Base-by-base conservation (phyloP, 2,329 filamentous ascomycete genomes). In the Colletotrichum incanum region DNA sequence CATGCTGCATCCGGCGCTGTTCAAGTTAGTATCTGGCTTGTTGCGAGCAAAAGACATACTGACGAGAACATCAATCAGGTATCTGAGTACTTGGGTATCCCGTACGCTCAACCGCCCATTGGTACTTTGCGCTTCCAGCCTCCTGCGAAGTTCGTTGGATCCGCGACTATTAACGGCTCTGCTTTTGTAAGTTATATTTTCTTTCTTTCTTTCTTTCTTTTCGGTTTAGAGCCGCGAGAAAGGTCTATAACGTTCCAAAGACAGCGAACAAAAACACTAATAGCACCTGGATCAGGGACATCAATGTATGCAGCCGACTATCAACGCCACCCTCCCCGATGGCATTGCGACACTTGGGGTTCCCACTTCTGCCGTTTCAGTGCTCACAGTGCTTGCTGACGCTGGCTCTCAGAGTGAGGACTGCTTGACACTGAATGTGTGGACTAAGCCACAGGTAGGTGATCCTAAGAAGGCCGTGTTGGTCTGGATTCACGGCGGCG, bases 401-500 rank as follows among this genome's bases (percentile, higher is more conserved):
- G 6, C 26, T 14, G 56, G 56, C 8, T 5, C 39, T 28, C 56
- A 59, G 11, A 77, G 77, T 64, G 83, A 86, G 73, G 83, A 85
- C 52, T 86, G 84, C 71, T 78, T 84, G 8, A 85, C 83, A 54
- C 77, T 88, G 56, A 86, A 86, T 66, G 80, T 87, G 23, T 85
- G 81, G 80, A 84, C 84, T 4, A 76, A 85, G 8, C 83, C 84
- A 0, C 76, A 75, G 7, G 71, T 77, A 1, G 72, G 70, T 16
- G 54, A 58, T n/a, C 9, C 68, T 71, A 37, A 76, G 76, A 47
- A 74, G 68, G 87, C 79, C 83, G 84, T 86, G 9, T 82, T 86
- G 78, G 76, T 87, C 14, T 87, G 83, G 77, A 80, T 86, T 31
- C 83, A 85, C 67, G 85, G 85, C 16, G 84, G 85, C 18, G 83